A percentile compares a stretch with the other conserved stretches of the same genome.
These are phyloP conservation scores for Chaetomiaceae sp. DNA, from an alignment of 2,329 filamentous ascomycete species.

Conservation along the genomic window DNA sequence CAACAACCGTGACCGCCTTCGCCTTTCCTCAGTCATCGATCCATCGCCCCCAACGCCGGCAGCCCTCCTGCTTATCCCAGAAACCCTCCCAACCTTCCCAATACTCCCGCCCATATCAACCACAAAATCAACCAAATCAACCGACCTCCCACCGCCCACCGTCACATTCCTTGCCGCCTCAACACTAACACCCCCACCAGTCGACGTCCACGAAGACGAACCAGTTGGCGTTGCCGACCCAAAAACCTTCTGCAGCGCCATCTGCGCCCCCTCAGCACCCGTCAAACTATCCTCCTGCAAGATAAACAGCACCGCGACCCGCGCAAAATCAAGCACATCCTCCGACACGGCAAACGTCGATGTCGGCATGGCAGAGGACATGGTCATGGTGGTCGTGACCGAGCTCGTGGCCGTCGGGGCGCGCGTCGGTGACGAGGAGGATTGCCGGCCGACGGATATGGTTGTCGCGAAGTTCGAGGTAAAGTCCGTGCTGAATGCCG, in stretches of 20 bases:
- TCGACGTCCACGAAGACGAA: slow-evolving; percentile 33
- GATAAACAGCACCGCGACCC: slow-evolving; percentile 58
- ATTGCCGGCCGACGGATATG: slow-evolving; percentile 22
- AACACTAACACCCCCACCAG: slow-evolving; percentile 22
- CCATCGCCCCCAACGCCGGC: neutral
- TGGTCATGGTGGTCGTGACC: slow-evolving; percentile 25
- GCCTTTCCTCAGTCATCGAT: too few relatives aligned
- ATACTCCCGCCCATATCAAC: slow-evolving; percentile 34
- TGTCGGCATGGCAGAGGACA: slow-evolving; percentile 26
- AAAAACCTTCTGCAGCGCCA: slow-evolving; percentile 52
- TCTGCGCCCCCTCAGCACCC: slow-evolving; percentile 52
- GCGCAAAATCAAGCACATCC: slow-evolving; percentile 58
- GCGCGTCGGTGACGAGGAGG: slow-evolving; percentile 14
- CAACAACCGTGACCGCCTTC: too few relatives aligned
- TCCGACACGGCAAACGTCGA: slow-evolving; percentile 47
- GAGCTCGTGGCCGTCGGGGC: slow-evolving; percentile 29
- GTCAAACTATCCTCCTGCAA: slow-evolving; percentile 51
- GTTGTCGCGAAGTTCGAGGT: slow-evolving; percentile 30
- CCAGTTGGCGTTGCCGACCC: slow-evolving; percentile 26
- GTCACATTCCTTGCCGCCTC: slow-evolving; percentile 37
- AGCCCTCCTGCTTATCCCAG: neutral
- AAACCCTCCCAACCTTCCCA: slow-evolving; percentile 18
- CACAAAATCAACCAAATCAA: slow-evolving; percentile 47
- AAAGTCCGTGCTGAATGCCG: slow-evolving; percentile 26
- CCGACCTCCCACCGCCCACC: slow-evolving; percentile 36